Evolutionary conservation across 176 grass and related monocot species (phyloP).

Genomic region (Raddia distichophylla): DNA sequence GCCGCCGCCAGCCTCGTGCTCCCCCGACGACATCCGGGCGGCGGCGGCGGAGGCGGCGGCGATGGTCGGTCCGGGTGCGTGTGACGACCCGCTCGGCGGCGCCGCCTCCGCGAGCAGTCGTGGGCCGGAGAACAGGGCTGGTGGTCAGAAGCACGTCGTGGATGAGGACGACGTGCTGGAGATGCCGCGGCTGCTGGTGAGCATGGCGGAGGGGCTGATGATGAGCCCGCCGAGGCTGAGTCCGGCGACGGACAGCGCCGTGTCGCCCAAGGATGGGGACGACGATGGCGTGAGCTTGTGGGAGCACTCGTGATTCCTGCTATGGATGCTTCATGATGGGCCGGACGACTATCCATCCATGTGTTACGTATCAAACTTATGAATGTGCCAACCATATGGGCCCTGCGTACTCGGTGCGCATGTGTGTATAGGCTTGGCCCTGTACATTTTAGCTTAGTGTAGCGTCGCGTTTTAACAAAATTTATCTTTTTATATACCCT

Average conservation of each 20-base stretch:
- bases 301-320: constrained; percentile 43
- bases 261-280: constrained; percentile 15
- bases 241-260: constrained; percentile 5
- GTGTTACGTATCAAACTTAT: too few species aligned
- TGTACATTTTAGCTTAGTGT: too few species aligned
- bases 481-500: too few species aligned
- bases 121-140: background rate
- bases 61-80: background rate
- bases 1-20: constrained; percentile 39
- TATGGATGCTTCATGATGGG: background rate
- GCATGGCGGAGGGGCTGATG: constrained; percentile 91
- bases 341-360: background rate
- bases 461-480: too few species aligned
- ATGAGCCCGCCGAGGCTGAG: constrained; percentile 77
- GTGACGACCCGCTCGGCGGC: background rate
- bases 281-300: constrained; percentile 54
- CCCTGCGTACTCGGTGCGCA: too few species aligned
- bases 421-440: too few species aligned
- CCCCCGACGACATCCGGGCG: constrained; percentile 56
- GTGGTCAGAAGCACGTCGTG: constrained; percentile 18
- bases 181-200: constrained; percentile 68
- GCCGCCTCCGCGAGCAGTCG: background rate
- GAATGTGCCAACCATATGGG: too few species aligned
- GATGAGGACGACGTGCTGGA: constrained; percentile 80
- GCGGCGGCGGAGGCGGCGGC: constrained; percentile 24